Evolutionary conservation across 192 early-diverging fungal species (phyloP).

Genomic region (Dispira simplex): DNA sequence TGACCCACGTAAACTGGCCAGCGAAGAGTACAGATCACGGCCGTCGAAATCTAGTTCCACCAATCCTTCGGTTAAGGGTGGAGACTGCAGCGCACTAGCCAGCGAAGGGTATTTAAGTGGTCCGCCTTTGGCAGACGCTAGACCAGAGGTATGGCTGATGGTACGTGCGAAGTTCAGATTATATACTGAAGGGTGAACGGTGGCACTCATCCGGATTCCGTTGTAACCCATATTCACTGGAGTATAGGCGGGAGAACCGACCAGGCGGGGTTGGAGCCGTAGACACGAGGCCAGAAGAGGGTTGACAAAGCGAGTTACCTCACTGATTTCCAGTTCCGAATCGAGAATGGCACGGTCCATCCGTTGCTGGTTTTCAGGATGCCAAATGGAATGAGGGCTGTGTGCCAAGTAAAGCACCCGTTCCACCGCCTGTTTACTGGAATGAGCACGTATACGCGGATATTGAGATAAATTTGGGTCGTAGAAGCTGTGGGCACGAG

Average conservation of each 20-base stretch:
- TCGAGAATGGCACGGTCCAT: slow-evolving; percentile 1
- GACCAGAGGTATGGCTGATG: too few species aligned
- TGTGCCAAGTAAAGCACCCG: slow-evolving; percentile 4
- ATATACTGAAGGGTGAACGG: neutral
- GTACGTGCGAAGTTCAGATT: neutral
- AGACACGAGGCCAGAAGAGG: slow-evolving; percentile 2
- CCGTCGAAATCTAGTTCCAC: too few species aligned
- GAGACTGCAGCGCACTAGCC: too few species aligned
- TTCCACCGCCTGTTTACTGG: slow-evolving; percentile 3
- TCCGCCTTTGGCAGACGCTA: too few species aligned
- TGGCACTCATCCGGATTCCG: neutral
- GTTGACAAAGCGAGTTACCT: neutral
- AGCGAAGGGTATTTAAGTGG: too few species aligned
- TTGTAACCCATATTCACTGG: neutral
- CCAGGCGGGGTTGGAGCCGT: neutral
- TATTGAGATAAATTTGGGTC: neutral
- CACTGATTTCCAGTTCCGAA: neutral
- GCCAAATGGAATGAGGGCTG: slow-evolving; percentile 1
- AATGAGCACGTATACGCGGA: neutral
- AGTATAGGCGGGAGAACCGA: neutral
- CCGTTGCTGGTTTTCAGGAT: neutral
- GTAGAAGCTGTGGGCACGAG: too few species aligned
- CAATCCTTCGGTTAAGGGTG: too few species aligned
- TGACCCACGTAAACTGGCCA: too few species aligned
- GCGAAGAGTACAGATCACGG: too few species aligned